A percentile compares a stretch with the other conserved stretches of the same genome.
phyloP scores from a whole-genome alignment of 2,329 filamentous ascomycete species.

The Colletotrichum orbiculare region DNA sequence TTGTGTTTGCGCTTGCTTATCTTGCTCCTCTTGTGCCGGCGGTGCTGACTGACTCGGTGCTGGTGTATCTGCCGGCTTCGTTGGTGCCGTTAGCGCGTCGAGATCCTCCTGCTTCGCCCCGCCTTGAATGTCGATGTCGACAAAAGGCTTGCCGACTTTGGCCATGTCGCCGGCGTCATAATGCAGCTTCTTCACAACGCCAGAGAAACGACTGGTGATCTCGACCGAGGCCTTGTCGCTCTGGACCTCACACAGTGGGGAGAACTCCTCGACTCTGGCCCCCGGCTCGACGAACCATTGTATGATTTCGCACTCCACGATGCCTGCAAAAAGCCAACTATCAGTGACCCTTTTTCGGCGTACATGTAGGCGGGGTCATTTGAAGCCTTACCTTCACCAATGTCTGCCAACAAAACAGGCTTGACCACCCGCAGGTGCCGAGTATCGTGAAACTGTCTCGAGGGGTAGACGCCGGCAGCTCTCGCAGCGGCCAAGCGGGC shows the following conservation, averaged over 20 bases:
- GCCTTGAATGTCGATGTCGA: slow-evolving; percentile 93
- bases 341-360: background rate
- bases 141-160: slow-evolving; percentile 91
- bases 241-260: slow-evolving; percentile 96
- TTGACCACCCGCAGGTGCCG: slow-evolving; percentile 70
- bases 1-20: slow-evolving; percentile 31
- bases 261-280: slow-evolving; percentile 96
- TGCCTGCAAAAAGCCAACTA: slow-evolving; percentile 68
- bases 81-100: slow-evolving; percentile 42
- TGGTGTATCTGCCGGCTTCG: slow-evolving; percentile 39
- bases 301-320: slow-evolving; percentile 98
- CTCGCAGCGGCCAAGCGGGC: slow-evolving; percentile 48
- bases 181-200: slow-evolving; percentile 94
- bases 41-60: slow-evolving; percentile 38
- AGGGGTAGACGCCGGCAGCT: slow-evolving; percentile 44
- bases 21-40: slow-evolving; percentile 11
- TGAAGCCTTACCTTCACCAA: slow-evolving; percentile 76
- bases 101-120: slow-evolving; percentile 74
- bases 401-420: slow-evolving; percentile 85
- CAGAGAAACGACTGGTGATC: slow-evolving; percentile 95
- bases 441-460: slow-evolving; percentile 64
- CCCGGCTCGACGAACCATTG: slow-evolving; percentile 99
- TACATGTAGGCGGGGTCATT: background rate
- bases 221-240: slow-evolving; percentile 93
- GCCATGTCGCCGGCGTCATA: slow-evolving; percentile 98